Evolutionary conservation across 2,329 filamentous ascomycete genomes (phyloP), one percentile per base, ranked within the genome.

Genomic region (Pezicula radicicola): DNA sequence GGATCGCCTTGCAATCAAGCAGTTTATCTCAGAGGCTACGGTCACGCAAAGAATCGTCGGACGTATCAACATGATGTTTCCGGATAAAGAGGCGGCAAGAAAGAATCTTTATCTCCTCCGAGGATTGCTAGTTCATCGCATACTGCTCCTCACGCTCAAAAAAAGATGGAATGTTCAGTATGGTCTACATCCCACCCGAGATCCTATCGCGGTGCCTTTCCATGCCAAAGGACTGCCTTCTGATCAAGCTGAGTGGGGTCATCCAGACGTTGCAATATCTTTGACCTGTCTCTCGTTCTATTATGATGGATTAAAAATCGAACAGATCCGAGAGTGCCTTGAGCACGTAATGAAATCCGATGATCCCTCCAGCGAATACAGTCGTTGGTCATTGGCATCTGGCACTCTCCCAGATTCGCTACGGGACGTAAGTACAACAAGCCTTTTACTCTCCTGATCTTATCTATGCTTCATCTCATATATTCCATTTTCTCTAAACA

Each of bases 251-350:
- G 86, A 90, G 58, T 90, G 79, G 61, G 81, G 83, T 0, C 85
- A 91, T 56, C 84, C 85, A 0, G 80, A 91, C 58, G 83, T 87
- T 0, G 75, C 80, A 0, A 84, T 90, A 2, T 33, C 83, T 0
- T 70, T 91, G 1, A 90, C 86, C 0, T 84, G 80, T 12, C 67
- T 91, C 0, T 75, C 79, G 0, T 89, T 87, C 59, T 91, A 91
- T 59, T 86, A 89, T 46, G 65, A 72, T 1, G 85, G 84, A 0
- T 64, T 88, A 0, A 74, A 50, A 1, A 54, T 72, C 2, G 42
- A 59, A 0, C 81, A 87, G 47, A 68, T 85, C 0, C 69, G 68
- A 0, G 70, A 79, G 27, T 68, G 69, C 0, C 65, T 88, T 0
- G 68, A 78, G 28, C 70, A 75, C 5, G 64, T 88, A 0, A 55